phyloP scores from a whole-genome alignment of 768 basidiomycete genomes.

The Amanita brunnescens region DNA sequence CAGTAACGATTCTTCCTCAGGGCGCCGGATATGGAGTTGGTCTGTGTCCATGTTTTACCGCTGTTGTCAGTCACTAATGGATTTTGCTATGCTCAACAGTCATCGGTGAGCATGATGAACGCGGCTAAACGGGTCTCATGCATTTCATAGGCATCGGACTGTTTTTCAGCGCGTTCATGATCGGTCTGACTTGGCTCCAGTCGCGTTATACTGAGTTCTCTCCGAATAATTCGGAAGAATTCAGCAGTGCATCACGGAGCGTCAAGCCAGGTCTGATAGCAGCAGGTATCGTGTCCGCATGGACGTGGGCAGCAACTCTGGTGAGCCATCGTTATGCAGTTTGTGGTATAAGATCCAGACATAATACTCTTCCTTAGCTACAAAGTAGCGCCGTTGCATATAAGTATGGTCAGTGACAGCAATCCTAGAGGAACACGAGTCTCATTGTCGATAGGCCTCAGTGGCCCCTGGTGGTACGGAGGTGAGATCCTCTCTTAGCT shows the following conservation, averaged over 20 bases:
- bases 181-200: conserved; percentile 71
- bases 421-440: not conserved
- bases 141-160: conserved; percentile 62
- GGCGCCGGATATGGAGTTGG: conserved; percentile 84
- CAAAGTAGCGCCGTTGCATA: conserved; percentile 83
- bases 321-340: conserved; percentile 23
- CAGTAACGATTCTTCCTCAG: conserved; percentile 50
- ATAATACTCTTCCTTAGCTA: conserved; percentile 25
- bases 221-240: conserved; percentile 74
- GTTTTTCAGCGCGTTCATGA: conserved; percentile 81
- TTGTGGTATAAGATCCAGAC: not conserved
- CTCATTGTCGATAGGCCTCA: conserved; percentile 37
- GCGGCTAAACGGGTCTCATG: not conserved
- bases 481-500: conserved; percentile 12
- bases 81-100: not conserved
- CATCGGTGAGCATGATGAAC: not conserved
- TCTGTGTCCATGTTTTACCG: conserved; percentile 21
- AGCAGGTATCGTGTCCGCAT: conserved; percentile 86
- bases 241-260: conserved; percentile 71
- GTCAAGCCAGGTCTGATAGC: conserved; percentile 91
- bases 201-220: conserved; percentile 78
- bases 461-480: conserved; percentile 88
- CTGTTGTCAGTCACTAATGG: not conserved
- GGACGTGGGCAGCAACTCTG: conserved; percentile 84
- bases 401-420: conserved; percentile 48